A percentile compares a stretch with the other conserved stretches of the same genome.
Evolutionary conservation across 208 protist genomes (phyloP).

Genomic region (Novymonas esmeraldas): DNA sequence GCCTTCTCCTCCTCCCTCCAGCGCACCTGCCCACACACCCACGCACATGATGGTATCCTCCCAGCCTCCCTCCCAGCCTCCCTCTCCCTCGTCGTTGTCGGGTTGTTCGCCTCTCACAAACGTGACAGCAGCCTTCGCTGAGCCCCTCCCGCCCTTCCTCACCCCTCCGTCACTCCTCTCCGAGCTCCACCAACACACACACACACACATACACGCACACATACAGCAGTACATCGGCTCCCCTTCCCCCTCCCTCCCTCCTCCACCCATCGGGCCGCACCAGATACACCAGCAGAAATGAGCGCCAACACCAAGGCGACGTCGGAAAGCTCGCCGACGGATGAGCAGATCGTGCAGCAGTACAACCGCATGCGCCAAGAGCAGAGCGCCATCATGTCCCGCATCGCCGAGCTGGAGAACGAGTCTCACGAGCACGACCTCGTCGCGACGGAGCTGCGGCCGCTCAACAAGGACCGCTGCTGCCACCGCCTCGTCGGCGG

Average conservation of each 20-base stretch:
- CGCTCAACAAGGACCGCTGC: slow-evolving; percentile 89
- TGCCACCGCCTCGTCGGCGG: slow-evolving; percentile 95
- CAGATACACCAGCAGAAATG: background rate
- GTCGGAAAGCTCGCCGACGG: slow-evolving; percentile 28
- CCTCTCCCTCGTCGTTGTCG: too few species aligned
- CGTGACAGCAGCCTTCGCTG: too few species aligned
- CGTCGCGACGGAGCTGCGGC: slow-evolving; percentile 85
- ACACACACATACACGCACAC: background rate
- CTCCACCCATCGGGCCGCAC: background rate
- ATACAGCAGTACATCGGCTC: too few species aligned
- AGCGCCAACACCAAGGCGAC: slow-evolving; percentile 5
- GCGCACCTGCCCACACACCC: too few species aligned
- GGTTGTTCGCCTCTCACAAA: too few species aligned
- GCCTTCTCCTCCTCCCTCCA: too few species aligned
- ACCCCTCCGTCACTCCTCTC: background rate
- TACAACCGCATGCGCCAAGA: slow-evolving; percentile 90
- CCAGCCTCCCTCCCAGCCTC: too few species aligned
- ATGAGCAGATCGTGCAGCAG: slow-evolving; percentile 81
- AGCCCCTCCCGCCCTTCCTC: background rate
- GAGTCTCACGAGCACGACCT: slow-evolving; percentile 92
- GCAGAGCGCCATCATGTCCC: slow-evolving; percentile 82
- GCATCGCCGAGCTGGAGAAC: slow-evolving; percentile 88
- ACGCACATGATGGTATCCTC: too few species aligned
- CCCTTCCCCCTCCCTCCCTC: background rate
- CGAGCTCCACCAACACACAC: background rate